Percentiles rank a stretch among this genome's conserved stretches.
phyloP scores from a whole-genome alignment of 345 rosid species.

The Euphorbia pulcherrima region DNA sequence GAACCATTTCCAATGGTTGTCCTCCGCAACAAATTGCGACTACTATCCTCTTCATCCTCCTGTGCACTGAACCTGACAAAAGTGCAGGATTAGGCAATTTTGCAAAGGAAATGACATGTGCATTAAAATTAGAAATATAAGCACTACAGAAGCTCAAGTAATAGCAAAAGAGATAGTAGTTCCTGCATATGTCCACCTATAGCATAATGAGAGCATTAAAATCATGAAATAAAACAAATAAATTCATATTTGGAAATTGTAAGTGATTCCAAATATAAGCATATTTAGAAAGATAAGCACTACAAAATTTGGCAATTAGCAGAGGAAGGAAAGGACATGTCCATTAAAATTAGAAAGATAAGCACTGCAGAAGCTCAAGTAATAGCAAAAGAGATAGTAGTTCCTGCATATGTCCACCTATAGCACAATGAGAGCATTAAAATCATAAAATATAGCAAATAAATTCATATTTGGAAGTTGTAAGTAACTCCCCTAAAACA shows the following conservation, averaged over 20 bases:
- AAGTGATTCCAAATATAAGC: too few species aligned
- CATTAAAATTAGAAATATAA: background rate
- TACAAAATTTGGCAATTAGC: background rate
- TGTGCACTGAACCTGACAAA: conserved; percentile 70
- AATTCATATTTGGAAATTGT: background rate
- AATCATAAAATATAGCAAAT: background rate
- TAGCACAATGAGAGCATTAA: background rate
- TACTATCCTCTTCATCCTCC: conserved; percentile 81
- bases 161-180: background rate
- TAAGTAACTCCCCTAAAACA: background rate
- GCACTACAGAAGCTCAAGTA: conserved; percentile 3
- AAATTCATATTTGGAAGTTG: background rate
- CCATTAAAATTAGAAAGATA: background rate
- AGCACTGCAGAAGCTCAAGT: conserved; percentile 5
- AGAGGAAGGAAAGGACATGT: background rate
- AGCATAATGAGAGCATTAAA: background rate
- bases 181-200: background rate
- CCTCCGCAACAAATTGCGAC: conserved; percentile 55
- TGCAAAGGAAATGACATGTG: background rate
- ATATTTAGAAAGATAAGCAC: too few species aligned
- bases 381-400: background rate
- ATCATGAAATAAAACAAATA: background rate
- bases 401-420: background rate
- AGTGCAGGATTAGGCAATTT: background rate
- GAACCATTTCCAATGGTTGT: conserved; percentile 97